Evolutionary conservation across 768 basidiomycete species (phyloP).

Genomic region (Obba rivulosa): DNA sequence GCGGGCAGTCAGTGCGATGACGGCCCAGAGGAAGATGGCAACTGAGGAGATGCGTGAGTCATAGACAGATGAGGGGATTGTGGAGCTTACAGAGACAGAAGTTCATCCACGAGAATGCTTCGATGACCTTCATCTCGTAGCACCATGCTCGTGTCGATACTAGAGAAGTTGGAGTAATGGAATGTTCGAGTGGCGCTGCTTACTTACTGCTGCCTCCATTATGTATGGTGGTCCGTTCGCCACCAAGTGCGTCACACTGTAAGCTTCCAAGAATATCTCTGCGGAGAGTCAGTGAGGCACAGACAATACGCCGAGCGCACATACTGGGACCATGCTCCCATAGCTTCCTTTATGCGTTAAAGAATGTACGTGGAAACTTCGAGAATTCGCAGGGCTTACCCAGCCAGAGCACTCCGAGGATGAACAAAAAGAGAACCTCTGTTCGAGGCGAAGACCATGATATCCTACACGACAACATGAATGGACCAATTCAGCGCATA

Average conservation of each 20-base stretch:
- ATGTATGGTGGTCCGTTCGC: slow-evolving; percentile 39
- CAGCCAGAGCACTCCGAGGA: slow-evolving; percentile 64
- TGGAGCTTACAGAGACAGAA: slow-evolving; percentile 45
- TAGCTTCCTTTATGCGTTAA: slow-evolving; percentile 35
- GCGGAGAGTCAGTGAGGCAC: not conserved
- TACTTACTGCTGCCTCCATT: slow-evolving; percentile 46
- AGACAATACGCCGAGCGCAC: slow-evolving; percentile 14
- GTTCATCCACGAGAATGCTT: slow-evolving; percentile 74
- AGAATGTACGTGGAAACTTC: not conserved
- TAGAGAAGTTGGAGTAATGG: slow-evolving; percentile 22
- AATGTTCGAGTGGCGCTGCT: not conserved
- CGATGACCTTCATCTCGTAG: slow-evolving; percentile 74
- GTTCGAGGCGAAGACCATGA: slow-evolving; percentile 67
- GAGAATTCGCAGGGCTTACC: slow-evolving; percentile 35
- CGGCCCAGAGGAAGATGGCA: slow-evolving; percentile 45
- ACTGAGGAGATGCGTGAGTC: slow-evolving; percentile 24
- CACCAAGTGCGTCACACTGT: slow-evolving; percentile 28
- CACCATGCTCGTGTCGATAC: slow-evolving; percentile 56
- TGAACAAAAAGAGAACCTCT: slow-evolving; percentile 50
- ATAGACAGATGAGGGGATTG: slow-evolving; percentile 1
- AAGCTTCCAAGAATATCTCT: slow-evolving; percentile 64
- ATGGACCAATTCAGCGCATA: not conserved
- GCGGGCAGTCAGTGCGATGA: slow-evolving; percentile 50
- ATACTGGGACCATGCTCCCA: slow-evolving; percentile 74
- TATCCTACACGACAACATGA: slow-evolving; percentile 33